Evolutionary conservation across 1,284 basidiomycete genomes (phyloP), one percentile per base, ranked within the genome.

Genomic region (Neonothopanus nambi): DNA sequence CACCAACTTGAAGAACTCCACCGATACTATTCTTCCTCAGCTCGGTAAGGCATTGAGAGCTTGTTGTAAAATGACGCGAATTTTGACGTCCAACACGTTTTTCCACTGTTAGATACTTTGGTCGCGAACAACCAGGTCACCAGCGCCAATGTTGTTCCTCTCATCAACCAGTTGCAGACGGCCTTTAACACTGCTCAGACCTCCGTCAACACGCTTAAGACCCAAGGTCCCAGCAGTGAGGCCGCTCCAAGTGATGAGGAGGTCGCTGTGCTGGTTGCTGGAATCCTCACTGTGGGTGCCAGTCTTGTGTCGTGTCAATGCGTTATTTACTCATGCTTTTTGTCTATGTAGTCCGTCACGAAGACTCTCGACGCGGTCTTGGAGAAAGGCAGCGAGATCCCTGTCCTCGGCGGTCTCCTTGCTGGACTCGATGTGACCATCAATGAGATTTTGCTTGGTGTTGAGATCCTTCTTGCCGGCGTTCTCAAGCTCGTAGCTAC

Each of bases 401-500:
- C 64, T 23, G 51, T 43, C 15, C 57, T 68, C 48, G 63, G 59
- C 23, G 54, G 30, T 2, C 62, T 67, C 23, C 59, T 68, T 39
- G 36, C 52, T 37, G 66, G 65, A 30, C 43, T 70, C 43, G 68
- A 70, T 50, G 46, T 56, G 8, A 56, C 67, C 8, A 59, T 70
- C 37, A 57, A 62, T 56, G 60, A 65, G 51, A 59, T 67, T 13
- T 52, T 70, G 11, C 42, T 57, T 13, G 67, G 66, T 17, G 59
- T 70, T 13, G 63, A 65, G 47, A 59, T 55, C 26, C 58, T 68
- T 44, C 62, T 70, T 18, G 60, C 64, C 38, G 68, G 67, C 37
- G 67, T 69, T 12, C 60, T 68, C 26, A 61, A 56, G 39, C 63
- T 70, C 49, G 64, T 70, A 39, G 66, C 65, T 26, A 57, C 48